Evolutionary conservation across 768 basidiomycete genomes (phyloP), one percentile per base, ranked within the genome.

Genomic region (Russula virescens): DNA sequence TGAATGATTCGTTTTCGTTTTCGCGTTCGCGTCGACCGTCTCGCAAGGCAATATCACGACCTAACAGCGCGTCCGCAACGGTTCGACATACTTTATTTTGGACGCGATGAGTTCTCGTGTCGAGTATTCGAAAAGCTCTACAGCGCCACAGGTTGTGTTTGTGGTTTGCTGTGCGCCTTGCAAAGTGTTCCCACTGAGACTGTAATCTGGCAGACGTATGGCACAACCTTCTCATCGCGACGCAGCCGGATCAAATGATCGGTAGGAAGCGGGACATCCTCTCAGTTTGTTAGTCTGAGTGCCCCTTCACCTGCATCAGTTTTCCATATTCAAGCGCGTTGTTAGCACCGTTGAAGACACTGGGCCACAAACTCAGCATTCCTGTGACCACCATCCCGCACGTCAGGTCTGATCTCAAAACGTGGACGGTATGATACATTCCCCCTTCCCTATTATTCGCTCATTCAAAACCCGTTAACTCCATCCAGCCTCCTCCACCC

Each of bases 51-150:
- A 34, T 31, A 49, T 19, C 28, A 51, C 42, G 19, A 26, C n/a
- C 42, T 65, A 31, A 16, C 63, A 43, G 25, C 60, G 23, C 64
- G 43, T 31, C 43, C 38, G 23, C 71, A 75, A 23, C 76, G 77
- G 5, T 88, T 91, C 71, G 81, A 84, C n/a, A 81, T 97, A 46
- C 79, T 97, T 7, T 96, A 92, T 73, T 83, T 92, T 71, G 94
- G 94, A 55, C 88, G 91, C 19, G 94, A 95, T 71, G 83, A 86
- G 68, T 96, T 96, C 73, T 96, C 94, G 2, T 88, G 88, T 69
- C 73, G 76, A 8, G 84, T 92, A 3, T 79, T 97, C 53, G 73
- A 81, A 55, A 78, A 86, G 59, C 73, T 96, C 1, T 75, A 88
- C 60, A 69, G 74, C 18, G 87, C 88, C 6, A 71, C 71, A 74